Evolutionary conservation across 148 eudicot genomes (phyloP), one percentile per base, ranked within the genome.

Genomic region (Heliamphora exappendiculata): DNA sequence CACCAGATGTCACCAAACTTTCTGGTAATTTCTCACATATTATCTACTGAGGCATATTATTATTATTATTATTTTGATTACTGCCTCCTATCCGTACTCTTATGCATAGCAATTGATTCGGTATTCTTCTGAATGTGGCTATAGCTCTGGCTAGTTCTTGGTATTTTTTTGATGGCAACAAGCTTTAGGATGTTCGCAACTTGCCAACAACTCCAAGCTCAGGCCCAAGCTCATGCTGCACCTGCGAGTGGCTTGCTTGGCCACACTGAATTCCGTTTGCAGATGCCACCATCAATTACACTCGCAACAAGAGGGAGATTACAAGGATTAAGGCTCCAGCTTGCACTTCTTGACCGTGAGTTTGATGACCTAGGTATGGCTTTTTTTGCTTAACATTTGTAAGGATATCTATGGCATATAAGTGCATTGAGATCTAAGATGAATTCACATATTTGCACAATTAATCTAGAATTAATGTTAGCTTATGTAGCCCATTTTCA

Each of bases 1-100:
- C 85, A 81, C 62, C 87, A 85, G 68, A 82, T 85, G 80, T 85
- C 88, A 20, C 80, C 86, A 20, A 83, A 83, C 74, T 85, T 85
- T 76, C 80, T 85, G 86, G 86, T 85, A 85, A 83, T 49, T 75
- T 31, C 20, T 74, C 20, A 1, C 33, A 68, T 17, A 12, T 10
- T 54, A 34, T 19, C 29, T 42, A 55, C 0, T 44, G 14, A 19
- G 28, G 26, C 44, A 11, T 5, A 39, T 12, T 44, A 34, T 16
- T 5, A n/a, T 16, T 53, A 5, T 28, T 7, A 13, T 54, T 26
- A 41, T 65, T 33, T 49, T 50, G 17, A 24, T 37, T 33, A 62
- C 31, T 71, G 17, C 54, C 41, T 60, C 33, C 55, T 31, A 63
- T 36, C 36, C 31, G 4, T 57, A 11, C 7, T 33, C 24, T 3